phyloP scores from a whole-genome alignment of 164 flowering plant species.

The Taxillus chinensis region DNA sequence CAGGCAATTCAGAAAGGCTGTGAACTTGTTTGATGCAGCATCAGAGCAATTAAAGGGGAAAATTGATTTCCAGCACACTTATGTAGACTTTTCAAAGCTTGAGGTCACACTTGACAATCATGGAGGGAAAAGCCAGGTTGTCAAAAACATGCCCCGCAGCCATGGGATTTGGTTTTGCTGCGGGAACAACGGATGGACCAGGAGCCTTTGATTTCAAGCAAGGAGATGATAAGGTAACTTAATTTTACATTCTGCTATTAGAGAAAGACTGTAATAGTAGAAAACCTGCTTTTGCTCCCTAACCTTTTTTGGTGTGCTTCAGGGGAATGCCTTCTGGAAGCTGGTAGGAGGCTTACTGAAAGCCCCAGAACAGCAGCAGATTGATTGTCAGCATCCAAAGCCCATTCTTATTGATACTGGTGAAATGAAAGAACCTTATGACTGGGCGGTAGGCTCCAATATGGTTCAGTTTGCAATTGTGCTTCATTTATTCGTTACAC shows the following conservation, averaged over 20 bases:
- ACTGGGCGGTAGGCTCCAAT: slow-evolving; percentile 53
- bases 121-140: slow-evolving; percentile 18
- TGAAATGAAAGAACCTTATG: slow-evolving; percentile 55
- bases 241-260: background rate
- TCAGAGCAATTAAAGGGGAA: slow-evolving; percentile 39
- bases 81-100: slow-evolving; percentile 44
- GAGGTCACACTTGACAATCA: slow-evolving; percentile 17
- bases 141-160: slow-evolving; percentile 57
- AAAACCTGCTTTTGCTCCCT: background rate
- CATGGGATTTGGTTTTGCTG: slow-evolving; percentile 59
- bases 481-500: too few species aligned
- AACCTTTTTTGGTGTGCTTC: background rate
- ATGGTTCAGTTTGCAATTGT: background rate
- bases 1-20: slow-evolving; percentile 45
- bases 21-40: slow-evolving; percentile 23
- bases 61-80: slow-evolving; percentile 39
- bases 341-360: slow-evolving; percentile 29
- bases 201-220: slow-evolving; percentile 55
- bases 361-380: slow-evolving; percentile 41
- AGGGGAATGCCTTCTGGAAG: slow-evolving; percentile 40
- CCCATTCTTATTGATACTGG: slow-evolving; percentile 40
- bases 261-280: background rate
- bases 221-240: slow-evolving; percentile 46
- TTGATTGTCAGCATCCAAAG: slow-evolving; percentile 51
- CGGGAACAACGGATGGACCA: slow-evolving; percentile 71